These are phyloP conservation scores for Echria macrotheca DNA, from an alignment of 495 filamentous ascomycete species.

Conservation along the genomic window DNA sequence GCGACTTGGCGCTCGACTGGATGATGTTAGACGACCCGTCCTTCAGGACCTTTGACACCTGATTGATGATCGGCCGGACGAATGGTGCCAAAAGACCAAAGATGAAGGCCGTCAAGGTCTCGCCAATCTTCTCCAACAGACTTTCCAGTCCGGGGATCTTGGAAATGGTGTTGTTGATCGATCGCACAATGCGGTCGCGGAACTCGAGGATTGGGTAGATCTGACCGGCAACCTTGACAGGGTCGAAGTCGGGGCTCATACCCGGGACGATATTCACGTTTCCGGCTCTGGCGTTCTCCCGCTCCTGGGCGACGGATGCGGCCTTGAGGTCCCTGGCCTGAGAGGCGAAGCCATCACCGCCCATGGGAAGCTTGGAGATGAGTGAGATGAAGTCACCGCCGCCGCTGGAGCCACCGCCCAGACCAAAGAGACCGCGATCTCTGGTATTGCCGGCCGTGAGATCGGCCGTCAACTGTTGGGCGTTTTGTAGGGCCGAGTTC, in stretches of 20 bases:
- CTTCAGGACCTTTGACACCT: slow-evolving; percentile 75
- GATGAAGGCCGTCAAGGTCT: slow-evolving; percentile 84
- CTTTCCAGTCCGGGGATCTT: slow-evolving; percentile 87
- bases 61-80: slow-evolving; percentile 83
- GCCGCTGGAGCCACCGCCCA: slow-evolving; percentile 35
- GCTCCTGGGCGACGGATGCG: slow-evolving; percentile 67
- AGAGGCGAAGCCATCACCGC: slow-evolving; percentile 61
- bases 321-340: slow-evolving; percentile 75
- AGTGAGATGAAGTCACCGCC: slow-evolving; percentile 59
- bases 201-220: slow-evolving; percentile 96
- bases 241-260: slow-evolving; percentile 73
- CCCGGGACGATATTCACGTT: slow-evolving; percentile 54
- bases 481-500: slow-evolving; percentile 63
- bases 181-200: slow-evolving; percentile 83
- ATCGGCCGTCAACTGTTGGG: slow-evolving; percentile 32
- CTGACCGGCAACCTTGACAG: slow-evolving; percentile 69
- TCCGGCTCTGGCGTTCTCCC: slow-evolving; percentile 43
- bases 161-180: slow-evolving; percentile 75
- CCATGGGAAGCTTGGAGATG: slow-evolving; percentile 72
- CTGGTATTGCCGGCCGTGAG: slow-evolving; percentile 1
- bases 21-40: slow-evolving; percentile 76
- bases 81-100: slow-evolving; percentile 86
- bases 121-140: slow-evolving; percentile 83
- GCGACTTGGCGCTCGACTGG: slow-evolving; percentile 71
- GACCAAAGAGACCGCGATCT: slow-evolving; percentile 32